Percentiles rank a stretch among this genome's conserved stretches.
phyloP scores from a whole-genome alignment of 345 rosid genomes.

The Corchorus olitorius region DNA sequence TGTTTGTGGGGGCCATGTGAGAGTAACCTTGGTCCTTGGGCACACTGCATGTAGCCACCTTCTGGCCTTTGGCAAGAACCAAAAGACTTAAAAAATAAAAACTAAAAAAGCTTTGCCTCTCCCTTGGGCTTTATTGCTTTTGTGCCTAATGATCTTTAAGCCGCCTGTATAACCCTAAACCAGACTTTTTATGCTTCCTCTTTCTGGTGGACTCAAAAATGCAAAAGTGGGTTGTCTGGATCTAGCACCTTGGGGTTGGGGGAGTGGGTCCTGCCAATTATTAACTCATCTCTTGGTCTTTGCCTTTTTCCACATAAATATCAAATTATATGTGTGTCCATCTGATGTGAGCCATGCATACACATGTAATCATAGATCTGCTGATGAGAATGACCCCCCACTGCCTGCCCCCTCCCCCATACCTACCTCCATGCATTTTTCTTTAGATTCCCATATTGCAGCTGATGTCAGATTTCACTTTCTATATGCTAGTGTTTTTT shows the following conservation, averaged over 20 bases:
- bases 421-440: constrained; percentile 14
- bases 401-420: constrained; percentile 25
- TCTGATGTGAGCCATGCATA: constrained; percentile 29
- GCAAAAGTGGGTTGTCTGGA: constrained; percentile 28
- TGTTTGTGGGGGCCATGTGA: constrained; percentile 27
- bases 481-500: background rate
- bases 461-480: background rate
- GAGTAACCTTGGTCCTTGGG: constrained; percentile 4
- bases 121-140: background rate
- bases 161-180: constrained; percentile 1
- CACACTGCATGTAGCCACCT: constrained; percentile 12
- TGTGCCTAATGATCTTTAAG: constrained; percentile 9
- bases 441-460: background rate
- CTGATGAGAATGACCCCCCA: constrained; percentile 26
- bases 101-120: background rate
- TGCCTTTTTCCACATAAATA: constrained; percentile 7
- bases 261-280: constrained; percentile 26
- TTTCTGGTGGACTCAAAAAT: constrained; percentile 7
- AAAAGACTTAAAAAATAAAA: constrained; percentile 4
- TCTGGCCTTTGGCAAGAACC: constrained; percentile 31
- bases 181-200: background rate
- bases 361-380: constrained; percentile 32
- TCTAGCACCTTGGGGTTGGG: constrained; percentile 26
- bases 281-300: constrained; percentile 22
- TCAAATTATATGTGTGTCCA: background rate